Evolutionary conservation across 176 grass and related monocot genomes (phyloP), one percentile per base, ranked within the genome.

Genomic region (Neostapfia colusana): DNA sequence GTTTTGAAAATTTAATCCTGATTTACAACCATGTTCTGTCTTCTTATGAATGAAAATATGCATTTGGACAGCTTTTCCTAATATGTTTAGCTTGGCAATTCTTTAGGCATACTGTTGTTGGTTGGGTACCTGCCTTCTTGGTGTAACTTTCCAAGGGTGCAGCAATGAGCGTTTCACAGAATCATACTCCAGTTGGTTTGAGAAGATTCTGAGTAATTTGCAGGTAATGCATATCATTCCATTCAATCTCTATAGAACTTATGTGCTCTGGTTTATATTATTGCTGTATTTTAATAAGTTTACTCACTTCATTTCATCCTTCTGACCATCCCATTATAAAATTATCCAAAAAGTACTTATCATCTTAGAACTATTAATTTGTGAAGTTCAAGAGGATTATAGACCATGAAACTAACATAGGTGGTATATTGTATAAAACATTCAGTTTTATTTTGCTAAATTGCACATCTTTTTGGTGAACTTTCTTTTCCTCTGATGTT

Each of bases 51-150:
- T 20, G 41, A 74, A 68, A 54, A 63, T 64, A 59, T 62, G 24
- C 42, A 36, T 42, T 40, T 26, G 59, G 14, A 70, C n/a, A 51
- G 4, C 21, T 10, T 82, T 67, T 72, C n/a, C 31, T 73, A 45
- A 79, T 68, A 62, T 55, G n/a, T 21, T 63, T 8, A 7, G 20
- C 59, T 64, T 75, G 53, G 18, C 27, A 83, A 63, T 43, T 74
- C n/a, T 39, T 44, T 70, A 83, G 86, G 23, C 42, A 46, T 79
- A 79, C 36, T 79, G 81, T 75, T 15, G 81, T 69, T 88, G 80
- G 86, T 60, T 88, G 80, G 85, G 85, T 79, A 88, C 69, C 55
- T 83, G 75, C 53, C 79, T 83, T 69, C 86, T 88, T 0, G 81
- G 86, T 16, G 15, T 83, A 27, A 88, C 81, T n/a, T 79, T 83